Evolutionary conservation across 306 rosid species (phyloP), one percentile per base, ranked within the genome.

Genomic region (Quillaja saponaria): DNA sequence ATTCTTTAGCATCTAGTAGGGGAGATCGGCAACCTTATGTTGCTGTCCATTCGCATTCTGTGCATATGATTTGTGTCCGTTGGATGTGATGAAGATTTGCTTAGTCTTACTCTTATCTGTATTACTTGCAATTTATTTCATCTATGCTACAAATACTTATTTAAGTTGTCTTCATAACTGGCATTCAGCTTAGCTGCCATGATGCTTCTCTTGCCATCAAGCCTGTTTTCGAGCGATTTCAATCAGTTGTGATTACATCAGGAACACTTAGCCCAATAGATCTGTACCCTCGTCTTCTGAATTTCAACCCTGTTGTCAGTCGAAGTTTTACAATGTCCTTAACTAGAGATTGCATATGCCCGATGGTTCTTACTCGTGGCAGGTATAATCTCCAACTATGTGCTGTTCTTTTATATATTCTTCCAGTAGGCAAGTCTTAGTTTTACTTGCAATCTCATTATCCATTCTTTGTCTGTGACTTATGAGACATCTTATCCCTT

Each of bases 291-390:
- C 90, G 87, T 58, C 92, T 91, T 62, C 84, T 92, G 60, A 92
- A 88, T 78, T 92, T 92, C 73, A 84, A 88, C 69, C 98, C 96
- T 50, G 96, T 92, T 56, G 92, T 92, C 49, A 82, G 96, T 79
- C 85, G 96, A 77, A 88, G 98, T 81, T 88, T 92, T 86, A 88
- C 90, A 21, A 92, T 92, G 95, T 92, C 98, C 63, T 75, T 92
- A 66, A 92, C 98, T 66, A 84, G 98, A 76, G 98, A 88, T 57
- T 92, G 95, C 82, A 92, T 92, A 66, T 92, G 98, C 64, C 98
- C 98, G n/a, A 92, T 92, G 98, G 98, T 92, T 70, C 98, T 92
- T 68, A 88, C 98, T 20, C 89, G 98, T 35, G 96, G 96, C 67
- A 86, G 98, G 98, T 92, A 82, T 64, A 35, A 44, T 49, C 35